Evolutionary conservation across 1,284 basidiomycete species (phyloP), one percentile per base, ranked within the genome.

Genomic region (Papiliotrema nemorosa): DNA sequence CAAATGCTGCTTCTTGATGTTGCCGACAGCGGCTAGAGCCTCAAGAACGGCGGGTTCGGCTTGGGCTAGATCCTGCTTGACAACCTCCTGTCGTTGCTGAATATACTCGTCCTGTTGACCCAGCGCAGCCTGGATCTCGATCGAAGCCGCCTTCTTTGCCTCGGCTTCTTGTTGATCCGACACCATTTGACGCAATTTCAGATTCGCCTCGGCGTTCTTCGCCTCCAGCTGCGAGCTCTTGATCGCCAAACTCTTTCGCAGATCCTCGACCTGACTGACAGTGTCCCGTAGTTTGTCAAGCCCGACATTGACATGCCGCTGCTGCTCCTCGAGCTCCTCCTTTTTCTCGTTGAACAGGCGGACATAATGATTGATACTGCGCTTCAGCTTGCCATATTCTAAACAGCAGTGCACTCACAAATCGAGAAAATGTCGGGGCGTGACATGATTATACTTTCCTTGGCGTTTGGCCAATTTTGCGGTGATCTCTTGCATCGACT

Each of bases 301-400:
- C 61, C 96, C 96, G 55, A 98, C 91, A 67, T 99, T 94, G 53
- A 98, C 81, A 77, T 99, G 97, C 31, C 96, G 87, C 68, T 98
- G 97, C 72, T 99, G 93, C 69, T 99, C 96, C 73, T 98, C 96
- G 24, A 98, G 81, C 67, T 96, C 91, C 60, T 97, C 93, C n/a
- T 92, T 87, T 76, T 98, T 98, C 76, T 98, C 93, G 51, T 86
- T 90, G 66, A 93, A 92, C 27, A 99, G 81, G n/a, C 86, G 83
- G 33, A 97, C 93, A 66, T 97, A 99, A 64, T 98, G 93, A 60
- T 96, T 90, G 76, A 99, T 94, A 69, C 90, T 93, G 2, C 26
- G 39, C 22, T 41, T 44, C 37, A 50, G 39, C 21, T 39, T 38
- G n/a, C n/a, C 36, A 5, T 10, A 16, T 20, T n/a, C 4, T 16